Conservation (phyloP, 768 basidiomycete genomes). For the Suillus brevipes region DNA sequence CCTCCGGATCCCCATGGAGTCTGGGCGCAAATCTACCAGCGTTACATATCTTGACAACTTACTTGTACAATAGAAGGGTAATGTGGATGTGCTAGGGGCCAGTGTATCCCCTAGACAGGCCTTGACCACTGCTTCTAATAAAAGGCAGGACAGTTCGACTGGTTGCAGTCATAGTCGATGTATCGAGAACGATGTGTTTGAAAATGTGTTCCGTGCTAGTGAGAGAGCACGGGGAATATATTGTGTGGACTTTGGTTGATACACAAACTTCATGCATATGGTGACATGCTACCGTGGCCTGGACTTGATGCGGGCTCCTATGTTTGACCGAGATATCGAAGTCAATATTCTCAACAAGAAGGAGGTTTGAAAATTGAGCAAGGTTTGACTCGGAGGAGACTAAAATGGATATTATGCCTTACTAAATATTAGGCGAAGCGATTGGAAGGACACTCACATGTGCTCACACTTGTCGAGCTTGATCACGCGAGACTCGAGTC, state of each 20-base stretch:
- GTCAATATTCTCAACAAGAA: too few relatives aligned
- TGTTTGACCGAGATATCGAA: too few relatives aligned
- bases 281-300: too few relatives aligned
- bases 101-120: background rate
- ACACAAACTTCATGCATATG: too few relatives aligned
- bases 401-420: background rate
- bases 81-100: background rate
- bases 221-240: background rate
- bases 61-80: background rate
- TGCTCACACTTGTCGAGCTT: background rate
- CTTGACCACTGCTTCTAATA: background rate
- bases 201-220: background rate
- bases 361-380: too few relatives aligned
- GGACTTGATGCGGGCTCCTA: too few relatives aligned
- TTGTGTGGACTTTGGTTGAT: too few relatives aligned
- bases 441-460: background rate
- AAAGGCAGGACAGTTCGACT: background rate
- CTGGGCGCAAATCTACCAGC: background rate
- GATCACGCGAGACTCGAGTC: background rate
- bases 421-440: background rate
- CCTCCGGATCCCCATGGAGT: background rate
- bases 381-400: background rate
- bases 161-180: background rate
- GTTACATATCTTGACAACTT: background rate
- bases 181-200: background rate